Evolutionary conservation across 768 basidiomycete genomes (phyloP).

Genomic region (Mycena rebaudengoi): DNA sequence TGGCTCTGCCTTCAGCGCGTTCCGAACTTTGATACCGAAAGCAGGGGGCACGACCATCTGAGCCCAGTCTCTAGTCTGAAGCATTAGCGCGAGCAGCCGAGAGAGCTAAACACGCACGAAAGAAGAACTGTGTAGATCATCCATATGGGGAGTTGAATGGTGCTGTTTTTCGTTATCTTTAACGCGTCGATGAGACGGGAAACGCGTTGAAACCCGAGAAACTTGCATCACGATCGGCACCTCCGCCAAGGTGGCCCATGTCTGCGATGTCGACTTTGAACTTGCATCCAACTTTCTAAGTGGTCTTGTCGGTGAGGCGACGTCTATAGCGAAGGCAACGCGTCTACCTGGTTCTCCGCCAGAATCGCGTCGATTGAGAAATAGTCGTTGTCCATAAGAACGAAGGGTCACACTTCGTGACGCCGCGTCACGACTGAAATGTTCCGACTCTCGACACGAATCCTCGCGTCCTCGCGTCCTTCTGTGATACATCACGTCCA

Average conservation of each 20-base stretch:
- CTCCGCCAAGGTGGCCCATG: constrained; percentile 91
- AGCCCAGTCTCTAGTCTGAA: constrained; percentile 75
- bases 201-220: constrained; percentile 20
- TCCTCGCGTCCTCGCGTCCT: constrained; percentile 11
- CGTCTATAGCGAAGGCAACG: background rate
- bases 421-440: too few species aligned
- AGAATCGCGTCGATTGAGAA: constrained; percentile 92
- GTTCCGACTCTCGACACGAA: background rate
- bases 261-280: constrained; percentile 87
- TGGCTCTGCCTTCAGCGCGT: constrained; percentile 90
- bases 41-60: constrained; percentile 86
- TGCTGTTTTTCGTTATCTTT: constrained; percentile 81
- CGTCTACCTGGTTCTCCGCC: constrained; percentile 84
- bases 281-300: constrained; percentile 91
- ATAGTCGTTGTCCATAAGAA: constrained; percentile 87
- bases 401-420: too few species aligned
- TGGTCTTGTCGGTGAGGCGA: background rate
- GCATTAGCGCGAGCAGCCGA: constrained; percentile 24
- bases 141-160: constrained; percentile 90
- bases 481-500: background rate
- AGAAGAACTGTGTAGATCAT: constrained; percentile 82
- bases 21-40: constrained; percentile 79
- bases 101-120: constrained; percentile 63
- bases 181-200: constrained; percentile 14
- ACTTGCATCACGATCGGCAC: constrained; percentile 82